Conservation (phyloP, 2,329 filamentous ascomycete genomes). For the Blastomyces percursus region DNA sequence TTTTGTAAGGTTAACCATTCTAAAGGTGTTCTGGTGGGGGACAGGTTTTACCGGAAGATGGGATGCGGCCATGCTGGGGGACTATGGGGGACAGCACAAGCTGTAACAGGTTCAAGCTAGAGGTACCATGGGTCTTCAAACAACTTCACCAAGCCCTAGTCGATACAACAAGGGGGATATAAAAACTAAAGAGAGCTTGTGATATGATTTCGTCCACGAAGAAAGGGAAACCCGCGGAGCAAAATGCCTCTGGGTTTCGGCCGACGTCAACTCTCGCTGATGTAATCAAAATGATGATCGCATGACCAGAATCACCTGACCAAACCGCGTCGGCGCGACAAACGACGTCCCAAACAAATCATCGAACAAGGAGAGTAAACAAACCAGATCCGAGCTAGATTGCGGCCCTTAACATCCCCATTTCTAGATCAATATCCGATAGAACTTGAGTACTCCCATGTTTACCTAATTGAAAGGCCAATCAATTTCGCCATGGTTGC, state of each 20-base stretch:
- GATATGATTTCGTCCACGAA: neutral
- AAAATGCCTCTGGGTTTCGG: neutral
- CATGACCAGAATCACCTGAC: neutral
- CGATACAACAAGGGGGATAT: neutral
- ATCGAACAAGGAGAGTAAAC: neutral
- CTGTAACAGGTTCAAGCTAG: conserved; percentile 7
- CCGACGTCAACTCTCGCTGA: neutral
- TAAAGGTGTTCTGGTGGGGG: conserved; percentile 5
- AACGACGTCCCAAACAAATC: neutral
- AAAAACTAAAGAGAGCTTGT: neutral
- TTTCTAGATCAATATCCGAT: neutral
- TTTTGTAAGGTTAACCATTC: neutral
- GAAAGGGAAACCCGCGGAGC: neutral
- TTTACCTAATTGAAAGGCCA: neutral
- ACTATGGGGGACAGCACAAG: conserved; percentile 10
- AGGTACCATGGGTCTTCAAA: conserved; percentile 10
- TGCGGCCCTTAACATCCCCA: neutral
- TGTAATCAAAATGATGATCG: neutral
- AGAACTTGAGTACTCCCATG: neutral
- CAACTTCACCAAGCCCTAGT: neutral
- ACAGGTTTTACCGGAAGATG: conserved; percentile 5
- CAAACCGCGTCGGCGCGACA: conserved; percentile 1
- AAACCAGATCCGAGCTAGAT: neutral
- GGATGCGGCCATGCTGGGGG: conserved; percentile 10
- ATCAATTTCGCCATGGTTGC: conserved; percentile 6